Base-by-base conservation (phyloP, 208 protist species). In the Angomonas deanei region DNA sequence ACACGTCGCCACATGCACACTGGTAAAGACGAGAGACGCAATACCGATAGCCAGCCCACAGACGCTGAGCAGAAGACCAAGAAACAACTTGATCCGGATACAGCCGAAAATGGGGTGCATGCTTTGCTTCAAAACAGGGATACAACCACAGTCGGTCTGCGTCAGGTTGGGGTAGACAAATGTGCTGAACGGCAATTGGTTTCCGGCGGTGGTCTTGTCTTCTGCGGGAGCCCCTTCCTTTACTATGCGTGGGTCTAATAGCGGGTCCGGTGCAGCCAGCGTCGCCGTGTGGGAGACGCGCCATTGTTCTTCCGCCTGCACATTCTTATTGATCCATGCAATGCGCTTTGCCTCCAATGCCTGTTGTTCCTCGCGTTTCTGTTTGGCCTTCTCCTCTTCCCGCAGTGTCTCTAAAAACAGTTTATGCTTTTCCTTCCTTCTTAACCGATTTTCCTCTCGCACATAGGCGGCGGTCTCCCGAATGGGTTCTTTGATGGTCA, bases 81-180 rank as follows among this genome's bases (percentile, higher is more conserved):
- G n/a, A 49, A 61, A 49, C 8, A 66, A 53, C 64, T 68, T 68
- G 2, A 79, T 38, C 31, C 80, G 70, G 23, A 70, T 76, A 50
- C 42, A 50, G 4, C 50, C 47, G n/a, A 61, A 61, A 0, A 89
- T 52, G 6, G 73, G 74, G 58, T 86, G 67, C 34, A 74, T 33
- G 24, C 72, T 70, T 42, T 80, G 61, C 27, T 57, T 54, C n/a
- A 93, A 59, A 24, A 93, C 63, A 11, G 70, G 31, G 1, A 33
- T 61, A 5, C 86, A 48, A 1, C 80, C 80, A 38, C 78, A 61
- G 36, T 86, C 76, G 0, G 78, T 74, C 39, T 83, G 86, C 3
- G 72, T 64, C 17, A 88, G 62, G 47, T 75, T 93, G 1, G 86
- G 86, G 64, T 88, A 93, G n/a, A 60, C 61, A 63, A 90, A 75